A percentile compares a stretch with the other conserved stretches of the same genome.
Conservation (phyloP, 2,329 filamentous ascomycete species). For the Metarhizium album region DNA sequence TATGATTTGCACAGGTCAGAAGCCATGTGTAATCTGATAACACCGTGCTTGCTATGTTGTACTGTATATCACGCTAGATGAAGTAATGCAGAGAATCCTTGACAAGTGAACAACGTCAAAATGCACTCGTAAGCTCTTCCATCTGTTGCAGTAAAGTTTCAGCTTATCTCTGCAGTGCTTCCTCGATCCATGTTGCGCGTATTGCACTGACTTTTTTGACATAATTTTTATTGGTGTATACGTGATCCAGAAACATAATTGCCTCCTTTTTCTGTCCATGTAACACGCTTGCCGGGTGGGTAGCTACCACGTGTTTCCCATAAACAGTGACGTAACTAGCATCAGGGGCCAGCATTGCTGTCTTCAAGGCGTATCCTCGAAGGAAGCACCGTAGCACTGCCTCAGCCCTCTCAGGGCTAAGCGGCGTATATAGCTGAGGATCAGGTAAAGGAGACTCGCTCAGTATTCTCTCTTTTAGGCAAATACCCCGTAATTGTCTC, state of each 20-base stretch:
- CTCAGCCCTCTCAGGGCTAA: slow-evolving; percentile 43
- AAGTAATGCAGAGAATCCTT: neutral
- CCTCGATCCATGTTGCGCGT: slow-evolving; percentile 47
- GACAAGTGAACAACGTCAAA: neutral
- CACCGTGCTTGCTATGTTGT: neutral
- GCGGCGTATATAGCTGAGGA: slow-evolving; percentile 44
- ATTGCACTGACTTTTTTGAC: slow-evolving; percentile 55
- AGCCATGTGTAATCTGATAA: neutral
- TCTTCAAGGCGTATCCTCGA: slow-evolving; percentile 48
- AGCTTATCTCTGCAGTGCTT: slow-evolving; percentile 27
- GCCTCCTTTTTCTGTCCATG: slow-evolving; percentile 54
- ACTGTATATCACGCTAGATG: neutral
- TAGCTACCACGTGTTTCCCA: slow-evolving; percentile 48
- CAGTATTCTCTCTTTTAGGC: slow-evolving; percentile 40
- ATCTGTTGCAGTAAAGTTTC: neutral
- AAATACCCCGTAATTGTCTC: slow-evolving; percentile 48
- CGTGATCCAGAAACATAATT: slow-evolving; percentile 58
- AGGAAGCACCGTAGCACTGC: slow-evolving; percentile 50
- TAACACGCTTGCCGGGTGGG: slow-evolving; percentile 53
- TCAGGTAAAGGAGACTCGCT: slow-evolving; percentile 34
- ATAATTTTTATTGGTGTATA: slow-evolving; percentile 56
- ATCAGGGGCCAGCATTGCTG: slow-evolving; percentile 49
- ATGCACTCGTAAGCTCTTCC: neutral
- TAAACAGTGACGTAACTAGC: slow-evolving; percentile 49
- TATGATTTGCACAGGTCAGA: slow-evolving; percentile 7